Evolutionary conservation across 768 basidiomycete genomes (phyloP).

Genomic region (Xerocomus spinulosus): DNA sequence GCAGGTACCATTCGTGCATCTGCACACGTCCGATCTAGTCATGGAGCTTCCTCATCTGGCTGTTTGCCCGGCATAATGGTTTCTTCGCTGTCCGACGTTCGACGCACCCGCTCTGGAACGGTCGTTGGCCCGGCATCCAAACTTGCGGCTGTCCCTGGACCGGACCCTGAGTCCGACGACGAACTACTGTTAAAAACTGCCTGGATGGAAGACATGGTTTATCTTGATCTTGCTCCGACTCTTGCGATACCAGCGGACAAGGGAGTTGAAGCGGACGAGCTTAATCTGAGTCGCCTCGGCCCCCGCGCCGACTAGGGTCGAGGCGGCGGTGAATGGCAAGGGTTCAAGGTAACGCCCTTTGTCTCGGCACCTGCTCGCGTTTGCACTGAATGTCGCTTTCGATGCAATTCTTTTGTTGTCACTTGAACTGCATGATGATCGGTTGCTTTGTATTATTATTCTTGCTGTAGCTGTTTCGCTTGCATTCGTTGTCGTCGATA

Average conservation of each 20-base stretch:
- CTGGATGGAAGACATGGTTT: conserved; percentile 21
- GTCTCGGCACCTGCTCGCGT: not conserved
- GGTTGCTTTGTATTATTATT: not conserved
- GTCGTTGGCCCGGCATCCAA: conserved; percentile 33
- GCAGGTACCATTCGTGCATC: conserved; percentile 50
- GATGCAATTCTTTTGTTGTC: conserved; percentile 2
- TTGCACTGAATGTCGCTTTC: not conserved
- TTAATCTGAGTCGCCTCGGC: conserved; percentile 21
- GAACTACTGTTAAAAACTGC: conserved; percentile 17
- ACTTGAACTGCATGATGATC: not conserved
- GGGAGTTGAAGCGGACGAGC: conserved; percentile 21
- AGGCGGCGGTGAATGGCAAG: conserved; percentile 7
- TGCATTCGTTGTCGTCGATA: not conserved
- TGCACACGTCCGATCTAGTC: conserved; percentile 31
- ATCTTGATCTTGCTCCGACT: conserved; percentile 22
- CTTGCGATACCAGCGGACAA: conserved; percentile 1
- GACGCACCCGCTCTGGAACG: conserved; percentile 49
- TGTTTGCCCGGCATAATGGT: not conserved
- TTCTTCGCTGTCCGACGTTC: conserved; percentile 17
- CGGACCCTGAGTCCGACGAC: conserved; percentile 23
- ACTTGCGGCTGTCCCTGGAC: conserved; percentile 12
- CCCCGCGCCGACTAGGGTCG: conserved; percentile 8
- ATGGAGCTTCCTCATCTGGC: conserved; percentile 6
- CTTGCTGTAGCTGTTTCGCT: conserved; percentile 3
- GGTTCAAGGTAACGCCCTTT: not conserved